Base-by-base conservation (phyloP, 257 asterid species). In the Solanum medicagineum region DNA sequence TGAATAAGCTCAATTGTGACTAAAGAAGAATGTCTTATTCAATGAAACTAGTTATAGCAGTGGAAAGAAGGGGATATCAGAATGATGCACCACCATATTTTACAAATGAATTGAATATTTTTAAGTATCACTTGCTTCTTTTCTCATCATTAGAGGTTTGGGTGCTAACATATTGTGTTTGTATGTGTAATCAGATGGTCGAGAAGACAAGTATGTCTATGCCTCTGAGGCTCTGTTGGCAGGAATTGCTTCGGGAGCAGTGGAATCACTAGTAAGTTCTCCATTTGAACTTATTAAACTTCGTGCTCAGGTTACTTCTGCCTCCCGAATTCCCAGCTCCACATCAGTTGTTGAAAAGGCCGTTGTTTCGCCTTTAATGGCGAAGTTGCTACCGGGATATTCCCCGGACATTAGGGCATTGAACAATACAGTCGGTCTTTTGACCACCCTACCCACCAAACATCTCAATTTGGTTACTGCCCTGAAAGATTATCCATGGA, bases 401-500 rank as follows among this genome's bases (percentile, higher is more conserved):
- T 92, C 98, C 83, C 88, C 87, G 65, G 92, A 94, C 60, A 88
- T 81, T 86, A 87, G 87, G 51, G 90, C 94, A 84, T 85, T 93
- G 91, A 95, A 88, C 84, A 92, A 91, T 89, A 87, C 97, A 20
- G 87, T 89, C 66, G 88, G 91, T 81, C 95, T 95, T 81, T 81
- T 97, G 89, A 91, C 98, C 87, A 91, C 97, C 82, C 87, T 95
- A 91, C 89, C 91, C 63, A 82, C 89, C 68, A 93, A 89, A 85
- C 87, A 90, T 86, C 87, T 95, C 84, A 91, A 91, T 85, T 85
- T 94, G 88, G 77, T 81, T 59, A 90, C 88, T 87, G 89, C 93
- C 74, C 86, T 97, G 85, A 95, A 90, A 94, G 96, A 92, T 84
- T 95, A 94, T 90, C 99, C 99, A 15, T 97, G 99, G 99, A 93